phyloP scores from a whole-genome alignment of 352 stramenopile species.

The Globisporangium sylvaticum region DNA sequence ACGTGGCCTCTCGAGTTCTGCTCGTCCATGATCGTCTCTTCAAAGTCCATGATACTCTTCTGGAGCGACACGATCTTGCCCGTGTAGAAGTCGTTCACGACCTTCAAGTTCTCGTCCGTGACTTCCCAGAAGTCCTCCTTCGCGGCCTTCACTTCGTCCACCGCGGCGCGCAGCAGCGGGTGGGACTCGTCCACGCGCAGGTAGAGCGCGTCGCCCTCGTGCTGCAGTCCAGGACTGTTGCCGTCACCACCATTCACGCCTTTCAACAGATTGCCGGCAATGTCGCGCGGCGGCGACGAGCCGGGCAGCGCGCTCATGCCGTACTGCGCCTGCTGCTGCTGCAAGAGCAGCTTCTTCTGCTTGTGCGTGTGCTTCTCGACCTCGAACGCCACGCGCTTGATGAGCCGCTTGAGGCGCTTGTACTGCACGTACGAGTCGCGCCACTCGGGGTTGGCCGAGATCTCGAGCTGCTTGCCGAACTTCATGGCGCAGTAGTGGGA shows the following conservation, averaged over 20 bases:
- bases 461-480: conserved; percentile 92
- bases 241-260: neutral
- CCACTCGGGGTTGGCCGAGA: conserved; percentile 85
- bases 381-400: conserved; percentile 89
- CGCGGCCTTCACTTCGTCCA: conserved; percentile 62
- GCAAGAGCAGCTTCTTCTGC: conserved; percentile 62
- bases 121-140: conserved; percentile 85
- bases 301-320: neutral
- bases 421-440: conserved; percentile 91
- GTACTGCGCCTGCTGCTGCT: conserved; percentile 32
- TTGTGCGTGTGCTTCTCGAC: conserved; percentile 78
- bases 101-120: conserved; percentile 71
- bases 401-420: conserved; percentile 88
- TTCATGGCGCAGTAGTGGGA: conserved; percentile 61
- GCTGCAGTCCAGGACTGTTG: conserved; percentile 5
- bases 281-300: conserved; percentile 9
- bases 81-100: conserved; percentile 84
- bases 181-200: conserved; percentile 59
- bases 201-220: conserved; percentile 20
- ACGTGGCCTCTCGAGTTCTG: conserved; percentile 75
- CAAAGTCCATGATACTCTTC: conserved; percentile 75
- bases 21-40: conserved; percentile 59
- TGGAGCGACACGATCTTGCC: conserved; percentile 63
- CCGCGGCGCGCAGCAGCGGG: conserved; percentile 44
- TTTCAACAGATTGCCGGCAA: neutral